Conservation (phyloP, 2,329 filamentous ascomycete genomes). For the Xylariales sp. region DNA sequence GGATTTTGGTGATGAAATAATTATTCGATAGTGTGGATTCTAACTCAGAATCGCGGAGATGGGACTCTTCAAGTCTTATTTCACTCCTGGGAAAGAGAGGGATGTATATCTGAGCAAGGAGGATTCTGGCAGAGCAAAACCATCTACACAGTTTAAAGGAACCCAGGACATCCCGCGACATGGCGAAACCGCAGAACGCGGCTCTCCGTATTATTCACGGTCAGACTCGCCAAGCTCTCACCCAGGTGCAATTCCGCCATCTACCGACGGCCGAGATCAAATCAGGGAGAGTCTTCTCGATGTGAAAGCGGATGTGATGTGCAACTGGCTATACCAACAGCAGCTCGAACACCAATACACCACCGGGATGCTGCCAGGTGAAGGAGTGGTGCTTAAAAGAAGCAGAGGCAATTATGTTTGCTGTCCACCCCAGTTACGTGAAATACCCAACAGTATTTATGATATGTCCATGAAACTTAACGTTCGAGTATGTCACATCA, state of each 20-base stretch:
- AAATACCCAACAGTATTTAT: constrained; percentile 28
- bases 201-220: constrained; percentile 15
- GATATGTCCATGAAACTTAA: constrained; percentile 33
- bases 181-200: too few species aligned
- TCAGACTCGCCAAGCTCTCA: constrained; percentile 13
- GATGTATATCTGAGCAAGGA: too few species aligned
- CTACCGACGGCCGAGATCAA: constrained; percentile 35
- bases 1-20: too few species aligned
- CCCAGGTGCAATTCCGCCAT: constrained; percentile 28
- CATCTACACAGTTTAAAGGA: constrained; percentile 14
- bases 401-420: constrained; percentile 31
- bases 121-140: constrained; percentile 12
- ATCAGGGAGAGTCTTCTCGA: constrained; percentile 39
- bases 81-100: constrained; percentile 22
- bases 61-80: constrained; percentile 28
- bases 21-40: too few species aligned
- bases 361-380: constrained; percentile 29
- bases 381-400: constrained; percentile 36
- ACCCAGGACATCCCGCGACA: constrained; percentile 15
- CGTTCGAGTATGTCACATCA: constrained; percentile 28
- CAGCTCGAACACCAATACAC: constrained; percentile 47
- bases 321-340: constrained; percentile 59
- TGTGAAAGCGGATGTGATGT: constrained; percentile 58
- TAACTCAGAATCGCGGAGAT: constrained; percentile 18
- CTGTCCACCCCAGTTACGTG: constrained; percentile 31